phyloP scores from a whole-genome alignment of 2,329 filamentous ascomycete genomes.

The Stemphylium beticola region DNA sequence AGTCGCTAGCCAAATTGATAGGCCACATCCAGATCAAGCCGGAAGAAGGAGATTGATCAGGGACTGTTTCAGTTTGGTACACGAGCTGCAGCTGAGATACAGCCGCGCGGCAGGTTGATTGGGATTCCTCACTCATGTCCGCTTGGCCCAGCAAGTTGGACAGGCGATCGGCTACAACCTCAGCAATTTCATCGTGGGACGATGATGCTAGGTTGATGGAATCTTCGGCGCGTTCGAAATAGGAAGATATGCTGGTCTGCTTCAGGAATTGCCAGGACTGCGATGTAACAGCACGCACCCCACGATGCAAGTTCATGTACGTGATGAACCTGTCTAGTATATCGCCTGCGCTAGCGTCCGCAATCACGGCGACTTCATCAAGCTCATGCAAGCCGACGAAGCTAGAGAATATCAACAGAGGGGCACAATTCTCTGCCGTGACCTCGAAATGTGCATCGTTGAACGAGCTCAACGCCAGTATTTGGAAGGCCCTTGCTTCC shows the following conservation, averaged over 20 bases:
- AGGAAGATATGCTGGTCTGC: not conserved
- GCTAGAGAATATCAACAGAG: not conserved
- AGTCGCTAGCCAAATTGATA: constrained; percentile 22
- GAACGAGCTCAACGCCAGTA: constrained; percentile 10
- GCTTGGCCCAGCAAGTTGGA: not conserved
- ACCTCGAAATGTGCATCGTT: not conserved
- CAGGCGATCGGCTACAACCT: not conserved
- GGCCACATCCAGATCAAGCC: constrained; percentile 28
- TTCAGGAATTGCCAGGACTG: not conserved
- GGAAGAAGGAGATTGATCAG: no score
- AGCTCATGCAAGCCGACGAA: not conserved
- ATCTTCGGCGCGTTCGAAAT: not conserved
- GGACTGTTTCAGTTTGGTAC: constrained; percentile 2
- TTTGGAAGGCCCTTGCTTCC: constrained; percentile 23
- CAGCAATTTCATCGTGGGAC: not conserved
- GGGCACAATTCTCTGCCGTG: not conserved
- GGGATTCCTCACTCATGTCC: not conserved
- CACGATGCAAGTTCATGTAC: not conserved
- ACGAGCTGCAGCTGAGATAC: not conserved
- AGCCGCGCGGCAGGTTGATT: not conserved
- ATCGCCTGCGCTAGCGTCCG: not conserved
- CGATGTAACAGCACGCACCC: not conserved
- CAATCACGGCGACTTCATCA: not conserved
- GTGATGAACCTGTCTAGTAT: not conserved
- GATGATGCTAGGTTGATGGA: not conserved